A percentile compares a stretch with the other conserved stretches of the same genome.
phyloP scores from a whole-genome alignment of 768 basidiomycete genomes.

The Suillus americanus region DNA sequence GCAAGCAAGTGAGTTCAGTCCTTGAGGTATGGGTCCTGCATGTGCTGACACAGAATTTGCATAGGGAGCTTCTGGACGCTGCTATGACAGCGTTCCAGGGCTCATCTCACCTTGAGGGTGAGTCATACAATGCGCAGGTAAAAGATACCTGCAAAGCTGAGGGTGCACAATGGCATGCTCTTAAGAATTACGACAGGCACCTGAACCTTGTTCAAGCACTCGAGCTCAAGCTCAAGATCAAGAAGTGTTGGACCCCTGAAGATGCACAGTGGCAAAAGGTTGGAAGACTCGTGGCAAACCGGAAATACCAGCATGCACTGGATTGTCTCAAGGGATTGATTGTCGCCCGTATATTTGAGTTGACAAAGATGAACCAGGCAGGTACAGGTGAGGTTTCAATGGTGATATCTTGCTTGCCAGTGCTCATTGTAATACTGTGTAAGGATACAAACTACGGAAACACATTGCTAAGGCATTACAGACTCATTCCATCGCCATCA shows the following conservation, averaged over 20 bases:
- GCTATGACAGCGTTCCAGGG: no score
- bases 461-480: not conserved
- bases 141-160: no score
- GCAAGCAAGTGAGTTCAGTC: no score
- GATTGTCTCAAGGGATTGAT: not conserved
- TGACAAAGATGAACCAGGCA: not conserved
- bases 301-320: not conserved
- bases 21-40: no score
- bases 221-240: not conserved
- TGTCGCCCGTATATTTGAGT: not conserved
- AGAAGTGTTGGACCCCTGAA: not conserved
- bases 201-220: not conserved
- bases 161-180: not conserved
- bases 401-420: not conserved
- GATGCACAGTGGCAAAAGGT: not conserved
- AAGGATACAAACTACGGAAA: not conserved
- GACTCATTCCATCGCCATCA: not conserved
- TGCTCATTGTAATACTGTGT: no score
- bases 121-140: no score
- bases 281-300: not conserved
- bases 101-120: no score
- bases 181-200: not conserved
- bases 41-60: no score
- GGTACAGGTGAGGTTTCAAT: not conserved
- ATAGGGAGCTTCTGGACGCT: no score